A percentile compares a stretch with the other conserved stretches of the same genome.
Conservation (phyloP, 164 flowering plant species). For the Umbilicus rupestris region DNA sequence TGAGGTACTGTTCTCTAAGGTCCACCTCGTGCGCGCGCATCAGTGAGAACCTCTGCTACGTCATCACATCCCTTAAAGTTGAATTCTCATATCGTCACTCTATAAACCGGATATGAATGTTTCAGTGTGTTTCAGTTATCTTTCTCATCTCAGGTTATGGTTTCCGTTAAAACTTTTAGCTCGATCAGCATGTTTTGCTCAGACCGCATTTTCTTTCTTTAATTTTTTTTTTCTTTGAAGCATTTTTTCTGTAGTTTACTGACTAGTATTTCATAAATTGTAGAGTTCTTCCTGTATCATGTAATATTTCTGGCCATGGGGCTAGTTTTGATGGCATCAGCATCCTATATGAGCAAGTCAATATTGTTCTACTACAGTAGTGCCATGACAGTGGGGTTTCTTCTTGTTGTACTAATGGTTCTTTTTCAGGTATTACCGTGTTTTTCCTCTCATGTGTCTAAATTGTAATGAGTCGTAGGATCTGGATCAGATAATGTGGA, state of each 20-base stretch:
- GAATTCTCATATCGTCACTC: neutral
- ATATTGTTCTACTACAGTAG: slow-evolving; percentile 69
- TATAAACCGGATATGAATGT: too few relatives aligned
- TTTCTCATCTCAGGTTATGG: neutral
- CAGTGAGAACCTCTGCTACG: too few relatives aligned
- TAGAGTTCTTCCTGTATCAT: slow-evolving; percentile 62
- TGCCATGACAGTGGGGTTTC: slow-evolving; percentile 75
- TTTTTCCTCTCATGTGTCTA: neutral
- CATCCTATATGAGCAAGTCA: slow-evolving; percentile 58
- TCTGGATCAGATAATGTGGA: neutral
- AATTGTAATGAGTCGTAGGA: neutral
- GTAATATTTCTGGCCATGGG: slow-evolving; percentile 52
- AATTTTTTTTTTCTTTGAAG: neutral
- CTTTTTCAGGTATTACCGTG: slow-evolving; percentile 68
- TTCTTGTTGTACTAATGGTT: slow-evolving; percentile 71
- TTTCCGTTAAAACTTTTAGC: too few relatives aligned
- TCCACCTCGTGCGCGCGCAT: too few relatives aligned
- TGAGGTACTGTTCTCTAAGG: too few relatives aligned
- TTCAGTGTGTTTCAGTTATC: neutral
- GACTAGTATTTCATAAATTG: slow-evolving; percentile 16
- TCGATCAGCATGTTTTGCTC: too few relatives aligned
- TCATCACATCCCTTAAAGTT: too few relatives aligned
- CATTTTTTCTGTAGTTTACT: neutral
- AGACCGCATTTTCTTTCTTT: too few relatives aligned
- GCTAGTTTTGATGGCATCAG: slow-evolving; percentile 39